phyloP scores from a whole-genome alignment of 164 flowering plant species.

The Chimonanthus salicifolius region DNA sequence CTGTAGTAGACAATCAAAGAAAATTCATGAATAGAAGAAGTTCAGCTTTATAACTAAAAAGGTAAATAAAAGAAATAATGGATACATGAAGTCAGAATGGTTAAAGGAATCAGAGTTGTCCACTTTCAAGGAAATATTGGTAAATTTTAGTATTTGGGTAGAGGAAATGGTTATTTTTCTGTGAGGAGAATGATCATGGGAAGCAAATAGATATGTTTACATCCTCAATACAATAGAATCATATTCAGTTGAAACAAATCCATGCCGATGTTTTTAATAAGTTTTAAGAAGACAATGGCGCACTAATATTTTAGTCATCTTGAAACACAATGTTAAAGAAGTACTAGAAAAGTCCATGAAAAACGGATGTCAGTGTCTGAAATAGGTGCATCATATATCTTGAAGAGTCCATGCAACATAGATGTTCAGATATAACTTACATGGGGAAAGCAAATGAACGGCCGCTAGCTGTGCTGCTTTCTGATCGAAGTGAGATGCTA shows the following conservation, averaged over 20 bases:
- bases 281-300: too few relatives aligned
- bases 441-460: constrained; percentile 59
- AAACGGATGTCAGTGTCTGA: too few relatives aligned
- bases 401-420: neutral
- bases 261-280: too few relatives aligned
- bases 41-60: too few relatives aligned
- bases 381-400: too few relatives aligned
- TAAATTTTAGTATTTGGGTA: too few relatives aligned
- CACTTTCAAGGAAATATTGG: neutral
- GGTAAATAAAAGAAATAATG: too few relatives aligned
- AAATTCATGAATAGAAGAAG: neutral
- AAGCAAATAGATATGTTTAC: neutral
- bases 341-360: too few relatives aligned
- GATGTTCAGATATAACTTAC: constrained; percentile 24
- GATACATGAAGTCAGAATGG: neutral
- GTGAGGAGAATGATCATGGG: neutral
- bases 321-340: too few relatives aligned
- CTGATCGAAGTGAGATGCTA: constrained; percentile 38
- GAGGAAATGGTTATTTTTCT: too few relatives aligned
- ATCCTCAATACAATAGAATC: neutral
- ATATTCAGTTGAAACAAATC: neutral
- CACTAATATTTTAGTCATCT: too few relatives aligned
- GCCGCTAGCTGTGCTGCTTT: constrained; percentile 51
- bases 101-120: neutral
- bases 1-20: constrained; percentile 16